Conservation (phyloP, 257 asterid species). For the Solanum arcanum region DNA sequence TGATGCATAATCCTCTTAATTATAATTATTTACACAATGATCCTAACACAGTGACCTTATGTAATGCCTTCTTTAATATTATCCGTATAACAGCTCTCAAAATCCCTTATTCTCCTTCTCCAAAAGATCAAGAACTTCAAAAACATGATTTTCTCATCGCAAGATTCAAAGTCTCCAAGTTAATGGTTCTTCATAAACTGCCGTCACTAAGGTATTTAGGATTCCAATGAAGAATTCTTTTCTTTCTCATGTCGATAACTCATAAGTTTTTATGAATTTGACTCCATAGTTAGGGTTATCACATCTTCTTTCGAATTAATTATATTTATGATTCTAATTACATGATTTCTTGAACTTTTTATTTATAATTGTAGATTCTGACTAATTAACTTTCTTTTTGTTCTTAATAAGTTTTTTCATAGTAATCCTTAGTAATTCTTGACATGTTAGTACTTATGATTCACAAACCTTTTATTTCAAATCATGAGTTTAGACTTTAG, state of each 20-base stretch:
- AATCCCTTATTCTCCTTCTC: background rate
- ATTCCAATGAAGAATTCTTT: background rate
- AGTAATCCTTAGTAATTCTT: no score
- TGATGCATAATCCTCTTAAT: no score
- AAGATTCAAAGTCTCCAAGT: background rate
- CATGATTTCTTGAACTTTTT: background rate
- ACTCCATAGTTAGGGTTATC: background rate
- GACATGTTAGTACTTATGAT: background rate
- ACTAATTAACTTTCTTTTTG: background rate
- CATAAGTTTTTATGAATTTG: background rate
- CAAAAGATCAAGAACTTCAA: background rate
- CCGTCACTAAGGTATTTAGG: background rate
- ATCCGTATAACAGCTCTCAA: background rate
- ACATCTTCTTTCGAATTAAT: background rate
- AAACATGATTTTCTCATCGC: background rate
- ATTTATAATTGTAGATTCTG: background rate
- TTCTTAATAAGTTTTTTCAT: background rate
- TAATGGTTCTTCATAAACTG: background rate
- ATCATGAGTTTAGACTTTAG: background rate
- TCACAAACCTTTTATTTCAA: background rate
- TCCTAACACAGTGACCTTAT: no score
- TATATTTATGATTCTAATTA: background rate
- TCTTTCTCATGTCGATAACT: background rate
- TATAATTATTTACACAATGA: no score
- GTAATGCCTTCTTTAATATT: no score